Evolutionary conservation across 441 rosid species (phyloP).

Genomic region (Populus hybrid): DNA sequence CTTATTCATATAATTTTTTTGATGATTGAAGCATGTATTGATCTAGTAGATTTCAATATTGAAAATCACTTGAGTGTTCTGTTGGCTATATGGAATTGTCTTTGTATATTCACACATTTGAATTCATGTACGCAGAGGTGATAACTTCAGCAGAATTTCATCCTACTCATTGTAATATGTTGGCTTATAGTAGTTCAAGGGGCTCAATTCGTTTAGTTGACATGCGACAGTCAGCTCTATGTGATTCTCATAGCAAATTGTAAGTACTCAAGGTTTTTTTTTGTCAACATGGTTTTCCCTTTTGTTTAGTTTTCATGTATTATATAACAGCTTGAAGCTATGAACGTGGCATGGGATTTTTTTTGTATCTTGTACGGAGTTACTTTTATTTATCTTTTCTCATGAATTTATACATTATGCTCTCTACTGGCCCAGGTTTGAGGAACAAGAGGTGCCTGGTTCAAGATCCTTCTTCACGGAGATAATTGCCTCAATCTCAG

Average conservation of each 20-base stretch:
- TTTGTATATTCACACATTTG: not conserved
- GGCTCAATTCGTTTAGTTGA: constrained; percentile 87
- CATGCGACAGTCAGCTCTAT: constrained; percentile 84
- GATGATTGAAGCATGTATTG: not conserved
- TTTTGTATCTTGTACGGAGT: not conserved
- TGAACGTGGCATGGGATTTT: not conserved
- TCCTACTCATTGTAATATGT: constrained; percentile 74
- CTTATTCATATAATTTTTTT: not conserved
- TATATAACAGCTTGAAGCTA: not conserved
- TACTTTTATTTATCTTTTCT: constrained; percentile 3
- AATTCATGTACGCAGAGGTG: constrained; percentile 60
- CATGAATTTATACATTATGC: not conserved
- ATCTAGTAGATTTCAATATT: not conserved
- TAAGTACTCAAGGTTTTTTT: constrained; percentile 26
- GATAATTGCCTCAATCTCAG: constrained; percentile 95
- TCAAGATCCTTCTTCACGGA: constrained; percentile 90
- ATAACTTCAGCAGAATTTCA: constrained; percentile 94
- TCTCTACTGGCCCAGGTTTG: constrained; percentile 52
- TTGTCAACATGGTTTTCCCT: not conserved
- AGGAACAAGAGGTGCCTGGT: constrained; percentile 82
- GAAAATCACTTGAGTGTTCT: not conserved
- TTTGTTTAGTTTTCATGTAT: not conserved
- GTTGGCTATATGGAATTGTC: not conserved
- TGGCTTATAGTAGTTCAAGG: constrained; percentile 88
- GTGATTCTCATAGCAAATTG: constrained; percentile 60